Base-by-base conservation (phyloP, 2,329 filamentous ascomycete species). In the Venturia asperata region DNA sequence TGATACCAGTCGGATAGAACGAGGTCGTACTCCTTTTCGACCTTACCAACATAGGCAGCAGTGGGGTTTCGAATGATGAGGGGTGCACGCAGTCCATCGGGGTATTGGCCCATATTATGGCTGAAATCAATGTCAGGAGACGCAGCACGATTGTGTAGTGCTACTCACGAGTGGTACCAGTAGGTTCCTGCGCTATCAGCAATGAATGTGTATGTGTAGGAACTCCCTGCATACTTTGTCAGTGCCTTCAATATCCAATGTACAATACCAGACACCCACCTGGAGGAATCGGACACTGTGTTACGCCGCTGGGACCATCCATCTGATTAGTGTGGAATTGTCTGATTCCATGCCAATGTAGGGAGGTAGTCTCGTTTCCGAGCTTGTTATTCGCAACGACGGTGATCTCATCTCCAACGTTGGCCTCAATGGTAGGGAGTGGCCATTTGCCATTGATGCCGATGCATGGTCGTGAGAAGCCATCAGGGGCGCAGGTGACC, bases 361-460 rank as follows among this genome's bases (percentile, higher is more conserved):
- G 74, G 55, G 84, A 84, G 0, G 86, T 88, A 1, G 80, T 78
- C 73, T 87, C 81, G 70, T 89, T 86, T 7, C 83, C 83, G 5
- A 89, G 78, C 34, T 78, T 75, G 72, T 89, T 89, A 67, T 79
- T 75, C 56, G 84, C 79, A 64, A 85, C 84, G 67, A 88, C 77
- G 67, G 87, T 72, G 63, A 88, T 69, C 24, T 77, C 80, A 71
- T 90, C 87, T 66, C 87, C 87, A 61, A 86, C 77, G 61, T 81
- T 81, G 49, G 83, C 87, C 63, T 83, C 80, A 65, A 91, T 86
- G 34, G 77, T 75, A 0, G 90, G 90, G 64, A 88, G 82, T 1
- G 90, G 90, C 87, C 89, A 91, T 76, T 87, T 74, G 5, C 84
- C 84, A 71, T 94, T 93, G 77, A 94, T 88, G 60, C 87, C 88